Evolutionary conservation across 257 asterid species (phyloP).

Genomic region (Rubia yunnanensis): DNA sequence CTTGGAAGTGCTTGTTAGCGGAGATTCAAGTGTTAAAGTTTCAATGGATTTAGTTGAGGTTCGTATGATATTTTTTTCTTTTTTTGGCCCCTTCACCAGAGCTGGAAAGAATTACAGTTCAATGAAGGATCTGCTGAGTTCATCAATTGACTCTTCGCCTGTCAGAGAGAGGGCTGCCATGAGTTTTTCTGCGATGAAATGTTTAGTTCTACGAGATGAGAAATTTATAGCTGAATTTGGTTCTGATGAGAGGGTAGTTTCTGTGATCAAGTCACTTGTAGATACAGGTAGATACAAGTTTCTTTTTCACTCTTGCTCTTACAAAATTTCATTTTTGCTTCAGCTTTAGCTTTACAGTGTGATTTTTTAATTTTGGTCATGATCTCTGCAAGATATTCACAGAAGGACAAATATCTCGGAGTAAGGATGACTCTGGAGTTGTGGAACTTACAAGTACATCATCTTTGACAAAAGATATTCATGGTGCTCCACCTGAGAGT

Average conservation of each 20-base stretch:
- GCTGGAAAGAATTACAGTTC: conserved; percentile 55
- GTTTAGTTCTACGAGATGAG: conserved; percentile 82
- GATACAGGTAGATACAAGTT: conserved; percentile 70
- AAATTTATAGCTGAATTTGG: conserved; percentile 71
- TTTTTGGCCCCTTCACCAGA: conserved; percentile 28
- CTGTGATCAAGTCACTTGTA: conserved; percentile 59
- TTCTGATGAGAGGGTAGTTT: conserved; percentile 58
- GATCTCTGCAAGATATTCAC: conserved; percentile 85
- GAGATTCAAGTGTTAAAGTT: background rate
- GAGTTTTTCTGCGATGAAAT: conserved; percentile 86
- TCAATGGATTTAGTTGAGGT: background rate
- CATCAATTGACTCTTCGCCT: conserved; percentile 86
- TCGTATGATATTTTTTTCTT: background rate
- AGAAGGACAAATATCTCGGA: conserved; percentile 64
- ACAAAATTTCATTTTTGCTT: conserved; percentile 7
- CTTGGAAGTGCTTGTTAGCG: background rate
- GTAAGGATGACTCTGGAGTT: conserved; percentile 32
- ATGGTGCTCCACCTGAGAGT: conserved; percentile 91
- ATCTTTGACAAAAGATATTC: conserved; percentile 76
- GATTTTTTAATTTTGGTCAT: conserved; percentile 53
- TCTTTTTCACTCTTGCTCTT: conserved; percentile 15
- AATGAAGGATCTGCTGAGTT: conserved; percentile 70
- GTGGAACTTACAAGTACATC: conserved; percentile 43
- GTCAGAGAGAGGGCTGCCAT: conserved; percentile 89
- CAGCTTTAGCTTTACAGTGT: conserved; percentile 24